Evolutionary conservation across 179 eudicot species (phyloP).

Genomic region (Silene noctiflora): DNA sequence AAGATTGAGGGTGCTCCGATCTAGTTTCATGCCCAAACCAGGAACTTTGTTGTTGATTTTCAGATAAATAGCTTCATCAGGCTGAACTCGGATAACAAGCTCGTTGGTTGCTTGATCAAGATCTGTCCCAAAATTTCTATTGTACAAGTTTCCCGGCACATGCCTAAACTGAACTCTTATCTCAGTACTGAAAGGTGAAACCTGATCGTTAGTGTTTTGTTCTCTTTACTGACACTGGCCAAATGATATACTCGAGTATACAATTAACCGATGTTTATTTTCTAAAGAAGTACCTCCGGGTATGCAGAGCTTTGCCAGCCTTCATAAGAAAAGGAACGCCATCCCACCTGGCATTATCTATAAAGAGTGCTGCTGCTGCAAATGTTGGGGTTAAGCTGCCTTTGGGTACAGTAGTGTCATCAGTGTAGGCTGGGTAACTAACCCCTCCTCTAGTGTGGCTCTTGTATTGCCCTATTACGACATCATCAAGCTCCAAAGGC

Average conservation of each 20-base stretch:
- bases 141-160: conserved; percentile 90
- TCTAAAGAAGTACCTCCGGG: conserved; percentile 51
- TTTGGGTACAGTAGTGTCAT: conserved; percentile 86
- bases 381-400: conserved; percentile 89
- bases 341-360: conserved; percentile 97
- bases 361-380: conserved; percentile 95
- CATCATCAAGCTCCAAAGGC: conserved; percentile 70
- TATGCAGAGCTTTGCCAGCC: conserved; percentile 94
- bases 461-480: conserved; percentile 80
- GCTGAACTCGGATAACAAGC: conserved; percentile 94
- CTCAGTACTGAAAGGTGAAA: conserved; percentile 61
- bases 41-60: conserved; percentile 97
- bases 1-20: conserved; percentile 89
- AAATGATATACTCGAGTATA: conserved; percentile 1
- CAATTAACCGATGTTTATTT: neutral
- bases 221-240: conserved; percentile 1
- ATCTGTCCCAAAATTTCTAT: conserved; percentile 67
- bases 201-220: neutral
- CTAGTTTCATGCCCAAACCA: conserved; percentile 90
- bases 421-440: conserved; percentile 71
- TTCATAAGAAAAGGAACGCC: conserved; percentile 98
- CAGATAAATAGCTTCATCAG: conserved; percentile 88
- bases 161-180: conserved; percentile 92
- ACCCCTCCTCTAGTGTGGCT: conserved; percentile 80
- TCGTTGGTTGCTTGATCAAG: conserved; percentile 89